Base-by-base conservation (phyloP, 306 rosid species). In the Macrotyloma uniflorum region DNA sequence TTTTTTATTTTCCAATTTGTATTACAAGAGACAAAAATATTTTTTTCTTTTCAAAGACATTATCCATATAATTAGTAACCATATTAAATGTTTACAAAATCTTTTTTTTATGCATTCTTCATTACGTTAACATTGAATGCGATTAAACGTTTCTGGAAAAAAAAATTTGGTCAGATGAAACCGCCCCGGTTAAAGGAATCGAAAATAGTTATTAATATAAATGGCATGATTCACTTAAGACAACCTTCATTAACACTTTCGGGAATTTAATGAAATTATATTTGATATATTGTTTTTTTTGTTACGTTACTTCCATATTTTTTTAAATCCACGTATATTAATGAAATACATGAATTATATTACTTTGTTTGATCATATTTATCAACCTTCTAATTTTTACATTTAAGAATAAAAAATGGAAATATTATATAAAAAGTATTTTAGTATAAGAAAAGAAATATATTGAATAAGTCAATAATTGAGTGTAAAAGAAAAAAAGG, bases 391-490 rank as follows among this genome's bases (percentile, higher is more conserved):
- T n/a, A n/a, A n/a, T n/a, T n/a, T n/a, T n/a, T n/a, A n/a, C n/a
- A n/a, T n/a, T n/a, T n/a, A n/a, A n/a, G n/a, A n/a, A n/a, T n/a
- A n/a, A n/a, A n/a, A n/a, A n/a, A n/a, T n/a, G n/a, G n/a, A n/a
- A n/a, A n/a, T n/a, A n/a, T n/a, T n/a, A n/a, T n/a, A n/a, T n/a
- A n/a, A n/a, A n/a, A n/a, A n/a, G n/a, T n/a, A n/a, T n/a, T n/a
- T n/a, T n/a, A n/a, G n/a, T n/a, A n/a, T n/a, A n/a, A n/a, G n/a
- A n/a, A n/a, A n/a, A n/a, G n/a, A n/a, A n/a, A n/a, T n/a, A n/a
- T n/a, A n/a, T n/a, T n/a, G n/a, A n/a, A 26, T 42, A 78, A 84
- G 80, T 81, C 90, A 88, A 90, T 90, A 86, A 90, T 90, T 88
- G 94, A 83, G 87, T 62, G 63, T 70, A 72, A 63, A 80, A 51